Base-by-base conservation (phyloP, 2,329 filamentous ascomycete genomes). In the Alternaria sp. region DNA sequence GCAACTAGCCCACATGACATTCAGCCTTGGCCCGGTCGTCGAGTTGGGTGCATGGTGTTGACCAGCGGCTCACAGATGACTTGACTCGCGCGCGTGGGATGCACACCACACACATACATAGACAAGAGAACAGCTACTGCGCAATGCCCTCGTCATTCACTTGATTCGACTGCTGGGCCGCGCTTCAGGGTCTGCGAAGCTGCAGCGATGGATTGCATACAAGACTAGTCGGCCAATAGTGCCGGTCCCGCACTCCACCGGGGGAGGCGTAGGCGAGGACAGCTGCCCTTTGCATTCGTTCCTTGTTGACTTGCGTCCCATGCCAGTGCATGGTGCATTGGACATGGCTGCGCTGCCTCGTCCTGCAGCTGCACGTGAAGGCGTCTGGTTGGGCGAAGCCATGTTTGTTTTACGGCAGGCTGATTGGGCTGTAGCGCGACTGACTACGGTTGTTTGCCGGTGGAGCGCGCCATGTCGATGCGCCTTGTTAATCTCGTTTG, bases 401-500 rank as follows among this genome's bases (percentile, higher is more conserved):
- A 23, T 19, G 15, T 43, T 57, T 49, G 40, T 19, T 53, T 15
- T 50, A 5, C 36, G 30, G 21, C 50, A 43, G 26, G 21, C 26
- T 32, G 47, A 49, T 23, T 36, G 30, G 49, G 49, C 49, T 55
- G 26, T 36, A 45, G 21, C 61, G 60, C 25, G 56, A 49, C 46
- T 23, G 46, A 53, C 44, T 26, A 36, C 45, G 54, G 50, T 26
- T 51, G 49, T 51, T 32, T 36, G 25, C 49, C 25, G 49, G n/a
- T 54, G 36, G 23, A 21, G 53, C 59, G 47, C 50, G 59, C 55
- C 55, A 46, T 46, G 61, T 51, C 60, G 57, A 56, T 59, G 68
- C 69, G 65, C 70, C 69, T 51, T 73, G 66, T 70, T 72, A 70
- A 73, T 73, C 69, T 73, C 69, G 61, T 69, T 67, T 69, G 66